Evolutionary conservation across 164 flowering plant species (phyloP), one percentile per base, ranked within the genome.

Genomic region (Vitis amurensis): DNA sequence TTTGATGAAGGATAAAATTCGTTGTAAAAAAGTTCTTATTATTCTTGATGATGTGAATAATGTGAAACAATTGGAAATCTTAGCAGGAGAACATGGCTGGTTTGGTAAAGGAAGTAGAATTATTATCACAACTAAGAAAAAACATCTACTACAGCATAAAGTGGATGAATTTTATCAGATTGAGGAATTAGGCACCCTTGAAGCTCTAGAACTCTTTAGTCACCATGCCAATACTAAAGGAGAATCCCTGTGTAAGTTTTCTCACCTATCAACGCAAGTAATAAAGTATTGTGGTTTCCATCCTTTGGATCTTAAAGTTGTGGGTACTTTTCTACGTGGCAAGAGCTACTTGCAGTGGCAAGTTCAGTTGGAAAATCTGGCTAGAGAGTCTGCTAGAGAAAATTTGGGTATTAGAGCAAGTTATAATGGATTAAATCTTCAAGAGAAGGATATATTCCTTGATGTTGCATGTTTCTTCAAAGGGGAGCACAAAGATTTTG

Each of bases 131-230:
- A 58, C 61, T 58, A 58, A 2, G 19, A 1, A 58, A 5, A 3
- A 15, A 5, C 0, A 0, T 58, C 0, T 19, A n/a, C 0, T 0
- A 1, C 11, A 0, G 0, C 3, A 2, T 19, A 16, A 9, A 0
- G 61, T 19, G 27, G 61, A 58, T 16, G 3, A 0, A 0, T 0
- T 0, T 23, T 58, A 58, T 58, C 0, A 15, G 19, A 2, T 3
- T 3, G 0, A 16, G 27, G 1, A 5, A 19, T 19, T 58, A 16
- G 61, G 19, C 1, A 0, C 0, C 0, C 1, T 0, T 58, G 61
- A 58, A 58, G n/a, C 61, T 58, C 0, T 58, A 16, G 3, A 0
- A 9, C 61, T 58, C 10, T 58, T 58, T 0, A 0, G 61, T 9
- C 6, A 9, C 11, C 61, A 58, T 2, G 61, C 61, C 17, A 15